Evolutionary conservation across 768 basidiomycete species (phyloP), one percentile per base, ranked within the genome.

Genomic region (Russula virescens): DNA sequence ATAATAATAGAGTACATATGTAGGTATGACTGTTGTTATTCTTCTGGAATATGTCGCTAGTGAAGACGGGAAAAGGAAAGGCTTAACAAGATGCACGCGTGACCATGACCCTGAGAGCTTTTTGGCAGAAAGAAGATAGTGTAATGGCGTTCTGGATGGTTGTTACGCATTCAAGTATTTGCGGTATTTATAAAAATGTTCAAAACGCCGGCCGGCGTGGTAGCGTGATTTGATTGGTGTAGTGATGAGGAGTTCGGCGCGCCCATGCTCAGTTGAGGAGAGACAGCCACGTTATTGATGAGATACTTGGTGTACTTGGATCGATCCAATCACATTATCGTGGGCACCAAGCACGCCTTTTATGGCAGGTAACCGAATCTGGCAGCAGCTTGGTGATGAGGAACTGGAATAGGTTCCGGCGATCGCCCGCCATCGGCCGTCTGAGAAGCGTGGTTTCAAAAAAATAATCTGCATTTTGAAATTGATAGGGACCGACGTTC

Each of bases 341-440:
- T 53, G 31, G 43, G 31, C 61, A 62, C 25, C 10, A 23, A 48
- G 26, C n/a, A 10, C 23, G 10, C 62, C 56, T 21, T 40, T 58
- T 63, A 58, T 53, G 62, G 62, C 26, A 58, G 13, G 43, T 31
- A 19, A 18, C 62, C 56, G 45, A 53, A 63, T 63, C 34, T 31
- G 60, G 60, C 21, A 55, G 25, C 38, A 11, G 38, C 38, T 38
- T 14, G 26, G 40, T 52, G 45, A 19, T 43, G 42, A 43, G 42
- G 18, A 10, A 40, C 14, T 40, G 31, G 28, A 38, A 55, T 53
- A 43, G 52, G 31, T 49, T 63, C 62, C 62, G 62, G 62, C 58
- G 62, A 63, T 60, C 62, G 58, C 62, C 52, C n/a, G 28, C 51
- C 58, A 59, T 55, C 19, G 21, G 53, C 40, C 46, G 21, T 49